Evolutionary conservation across 2,329 filamentous ascomycete genomes (phyloP).

Genomic region (Scopulariopsis brevicaulis): DNA sequence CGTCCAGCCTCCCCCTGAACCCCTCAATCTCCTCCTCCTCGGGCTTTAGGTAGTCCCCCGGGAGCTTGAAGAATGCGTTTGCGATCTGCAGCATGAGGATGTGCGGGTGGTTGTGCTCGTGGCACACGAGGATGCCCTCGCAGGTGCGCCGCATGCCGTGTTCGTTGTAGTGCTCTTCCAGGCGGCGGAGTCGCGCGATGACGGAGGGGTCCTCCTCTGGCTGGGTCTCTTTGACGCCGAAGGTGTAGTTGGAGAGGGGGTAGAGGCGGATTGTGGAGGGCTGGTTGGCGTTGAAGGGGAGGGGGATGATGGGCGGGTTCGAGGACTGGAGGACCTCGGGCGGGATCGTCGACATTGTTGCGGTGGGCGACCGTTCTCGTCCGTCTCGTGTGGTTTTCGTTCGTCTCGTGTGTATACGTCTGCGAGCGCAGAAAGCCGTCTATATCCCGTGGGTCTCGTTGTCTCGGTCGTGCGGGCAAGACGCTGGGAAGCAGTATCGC

Average conservation of each 20-base stretch:
- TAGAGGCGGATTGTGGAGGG: conserved; percentile 83
- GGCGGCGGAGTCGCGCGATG: conserved; percentile 76
- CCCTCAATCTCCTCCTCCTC: conserved; percentile 86
- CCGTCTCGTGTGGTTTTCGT: neutral
- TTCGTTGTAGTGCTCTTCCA: conserved; percentile 88
- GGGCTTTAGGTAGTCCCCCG: conserved; percentile 84
- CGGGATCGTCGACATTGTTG: conserved; percentile 75
- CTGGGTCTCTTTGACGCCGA: conserved; percentile 96
- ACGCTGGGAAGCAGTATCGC: neutral
- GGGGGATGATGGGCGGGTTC: conserved; percentile 66
- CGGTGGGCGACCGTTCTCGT: neutral
- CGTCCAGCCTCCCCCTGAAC: conserved; percentile 90
- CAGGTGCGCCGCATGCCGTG: conserved; percentile 97
- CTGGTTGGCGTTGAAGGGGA: conserved; percentile 81
- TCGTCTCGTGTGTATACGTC: neutral
- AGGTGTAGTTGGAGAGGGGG: conserved; percentile 96
- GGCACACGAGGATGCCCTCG: conserved; percentile 93
- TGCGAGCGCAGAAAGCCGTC: neutral
- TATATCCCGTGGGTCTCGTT: neutral
- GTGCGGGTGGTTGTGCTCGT: conserved; percentile 98
- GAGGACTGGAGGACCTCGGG: conserved; percentile 64
- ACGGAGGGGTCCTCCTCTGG: conserved; percentile 97
- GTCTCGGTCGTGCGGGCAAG: neutral
- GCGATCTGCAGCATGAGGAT: conserved; percentile 99
- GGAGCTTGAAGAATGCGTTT: conserved; percentile 98